Percentiles rank a stretch among this genome's conserved stretches.
Conservation (phyloP, 768 basidiomycete genomes). For the Leccinum uliginosum region DNA sequence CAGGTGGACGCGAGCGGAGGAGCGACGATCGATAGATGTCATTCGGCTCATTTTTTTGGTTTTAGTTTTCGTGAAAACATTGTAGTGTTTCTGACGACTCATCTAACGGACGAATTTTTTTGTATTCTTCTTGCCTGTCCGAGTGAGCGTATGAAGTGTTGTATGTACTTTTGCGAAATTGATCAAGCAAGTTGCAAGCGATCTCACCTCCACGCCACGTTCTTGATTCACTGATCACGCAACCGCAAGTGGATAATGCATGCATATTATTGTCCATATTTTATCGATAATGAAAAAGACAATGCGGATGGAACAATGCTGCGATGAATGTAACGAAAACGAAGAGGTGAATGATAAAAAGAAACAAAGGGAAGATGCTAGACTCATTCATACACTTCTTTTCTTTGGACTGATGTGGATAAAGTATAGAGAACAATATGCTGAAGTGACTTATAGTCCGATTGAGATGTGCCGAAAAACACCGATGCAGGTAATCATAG, state of each 20-base stretch:
- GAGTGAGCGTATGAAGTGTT: not conserved
- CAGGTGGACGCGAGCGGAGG: not conserved
- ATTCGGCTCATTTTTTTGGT: not conserved
- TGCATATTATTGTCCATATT: constrained; percentile 18
- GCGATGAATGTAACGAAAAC: not conserved
- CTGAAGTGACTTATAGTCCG: not conserved
- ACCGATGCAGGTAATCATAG: not conserved
- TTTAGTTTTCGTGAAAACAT: not conserved
- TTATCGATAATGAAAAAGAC: constrained; percentile 22
- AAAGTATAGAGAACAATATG: constrained; percentile 3
- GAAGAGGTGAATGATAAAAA: not conserved
- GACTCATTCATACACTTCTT: constrained; percentile 24
- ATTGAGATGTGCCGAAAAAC: constrained; percentile 3
- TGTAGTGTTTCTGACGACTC: not conserved
- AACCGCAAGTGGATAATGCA: not conserved
- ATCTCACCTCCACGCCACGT: not conserved
- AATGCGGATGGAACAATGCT: not conserved
- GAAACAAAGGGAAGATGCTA: not conserved
- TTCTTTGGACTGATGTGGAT: not conserved
- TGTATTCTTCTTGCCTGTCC: not conserved
- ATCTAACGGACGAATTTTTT: not conserved
- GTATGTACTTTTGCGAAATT: no score
- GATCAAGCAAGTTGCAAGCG: not conserved
- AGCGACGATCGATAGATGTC: not conserved
- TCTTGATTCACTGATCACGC: not conserved